These are phyloP conservation scores for Arctium lappa DNA, from an alignment of 129 eudicot genomes.

Conservation along the genomic window DNA sequence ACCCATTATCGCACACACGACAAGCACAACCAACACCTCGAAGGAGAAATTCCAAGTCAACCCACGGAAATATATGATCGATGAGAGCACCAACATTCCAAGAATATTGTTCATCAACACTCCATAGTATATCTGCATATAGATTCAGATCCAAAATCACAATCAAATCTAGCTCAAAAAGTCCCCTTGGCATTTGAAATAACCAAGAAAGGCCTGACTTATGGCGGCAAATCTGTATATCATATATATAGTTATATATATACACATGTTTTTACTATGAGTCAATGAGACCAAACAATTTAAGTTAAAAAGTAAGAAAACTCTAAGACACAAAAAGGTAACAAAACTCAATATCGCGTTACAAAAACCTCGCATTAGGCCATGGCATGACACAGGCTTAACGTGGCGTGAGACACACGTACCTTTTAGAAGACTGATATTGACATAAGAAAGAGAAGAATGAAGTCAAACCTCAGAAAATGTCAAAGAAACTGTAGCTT, in stretches of 20 bases:
- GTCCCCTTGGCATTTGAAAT: neutral
- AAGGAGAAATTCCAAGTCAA: slow-evolving; percentile 52
- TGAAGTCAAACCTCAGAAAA: slow-evolving; percentile 49
- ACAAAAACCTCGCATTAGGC: no score
- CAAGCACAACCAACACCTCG: slow-evolving; percentile 40
- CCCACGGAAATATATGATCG: slow-evolving; percentile 38
- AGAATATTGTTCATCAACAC: slow-evolving; percentile 65
- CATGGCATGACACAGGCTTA: no score
- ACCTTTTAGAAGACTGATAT: no score
- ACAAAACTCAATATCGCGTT: no score
- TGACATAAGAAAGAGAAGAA: neutral
- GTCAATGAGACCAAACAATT: no score
- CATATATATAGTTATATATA: no score
- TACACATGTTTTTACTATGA: no score
- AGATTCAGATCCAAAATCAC: neutral
- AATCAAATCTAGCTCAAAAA: neutral
- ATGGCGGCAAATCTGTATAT: no score
- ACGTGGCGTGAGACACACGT: no score
- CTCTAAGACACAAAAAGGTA: no score
- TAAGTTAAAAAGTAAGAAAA: no score
- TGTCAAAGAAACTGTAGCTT: slow-evolving; percentile 39
- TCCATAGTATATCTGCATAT: slow-evolving; percentile 48
- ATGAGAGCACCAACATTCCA: slow-evolving; percentile 52
- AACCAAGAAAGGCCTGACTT: no score
- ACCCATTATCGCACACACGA: slow-evolving; percentile 39